These are phyloP conservation scores for Dioszegia aurantiaca DNA, from an alignment of 768 basidiomycete species.

Conservation along the genomic window DNA sequence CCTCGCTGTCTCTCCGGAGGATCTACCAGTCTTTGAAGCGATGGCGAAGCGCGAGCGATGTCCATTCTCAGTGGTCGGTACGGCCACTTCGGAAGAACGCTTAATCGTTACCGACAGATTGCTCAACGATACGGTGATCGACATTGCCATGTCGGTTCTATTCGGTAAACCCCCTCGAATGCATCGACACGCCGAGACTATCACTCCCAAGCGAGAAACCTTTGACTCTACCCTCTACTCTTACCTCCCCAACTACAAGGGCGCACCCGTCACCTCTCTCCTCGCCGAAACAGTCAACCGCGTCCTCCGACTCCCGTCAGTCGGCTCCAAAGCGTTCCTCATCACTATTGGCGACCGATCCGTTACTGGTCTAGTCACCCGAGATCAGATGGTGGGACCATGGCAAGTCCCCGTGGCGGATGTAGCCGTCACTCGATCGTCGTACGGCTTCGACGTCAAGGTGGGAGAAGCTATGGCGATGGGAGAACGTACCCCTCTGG, in stretches of 20 bases:
- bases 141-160: slow-evolving; percentile 86
- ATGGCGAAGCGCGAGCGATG: slow-evolving; percentile 87
- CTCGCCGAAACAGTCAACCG: slow-evolving; percentile 69
- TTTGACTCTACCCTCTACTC: slow-evolving; percentile 72
- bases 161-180: slow-evolving; percentile 96
- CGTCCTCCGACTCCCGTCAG: slow-evolving; percentile 83
- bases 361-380: slow-evolving; percentile 87
- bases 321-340: slow-evolving; percentile 93
- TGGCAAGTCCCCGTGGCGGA: slow-evolving; percentile 98
- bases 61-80: slow-evolving; percentile 87
- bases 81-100: slow-evolving; percentile 74
- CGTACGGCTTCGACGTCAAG: slow-evolving; percentile 82
- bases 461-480: slow-evolving; percentile 97
- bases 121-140: slow-evolving; percentile 73
- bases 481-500: slow-evolving; percentile 93
- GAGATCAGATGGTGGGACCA: slow-evolving; percentile 99
- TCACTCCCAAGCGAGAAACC: slow-evolving; percentile 53
- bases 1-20: slow-evolving; percentile 72
- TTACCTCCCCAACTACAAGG: slow-evolving; percentile 58
- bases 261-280: slow-evolving; percentile 53
- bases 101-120: slow-evolving; percentile 86
- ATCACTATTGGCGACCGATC: slow-evolving; percentile 96
- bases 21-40: slow-evolving; percentile 62
- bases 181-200: slow-evolving; percentile 66
- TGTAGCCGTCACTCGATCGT: slow-evolving; percentile 90